These are phyloP conservation scores for Physcomitrellopsis africana DNA, from an alignment of 225 moss, liverwort and hornwort genomes.

Conservation along the genomic window DNA sequence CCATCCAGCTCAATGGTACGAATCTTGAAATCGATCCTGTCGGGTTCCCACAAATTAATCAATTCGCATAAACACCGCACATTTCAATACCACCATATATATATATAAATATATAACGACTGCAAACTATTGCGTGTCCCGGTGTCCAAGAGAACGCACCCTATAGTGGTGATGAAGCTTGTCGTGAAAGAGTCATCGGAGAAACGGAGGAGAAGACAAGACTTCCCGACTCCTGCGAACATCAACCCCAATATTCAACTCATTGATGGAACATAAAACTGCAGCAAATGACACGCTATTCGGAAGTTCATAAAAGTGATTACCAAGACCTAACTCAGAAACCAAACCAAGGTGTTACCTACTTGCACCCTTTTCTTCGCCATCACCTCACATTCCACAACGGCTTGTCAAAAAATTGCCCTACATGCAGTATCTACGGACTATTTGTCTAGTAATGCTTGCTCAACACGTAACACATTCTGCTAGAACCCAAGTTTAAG, in stretches of 20 bases:
- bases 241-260: conserved; percentile 17
- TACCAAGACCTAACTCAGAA: conserved; percentile 22
- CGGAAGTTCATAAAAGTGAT: conserved; percentile 1
- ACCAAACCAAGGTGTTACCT: neutral
- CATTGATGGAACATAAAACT: neutral
- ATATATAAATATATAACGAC: too few relatives aligned
- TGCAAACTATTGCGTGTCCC: too few relatives aligned
- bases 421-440: neutral
- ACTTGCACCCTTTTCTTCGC: neutral
- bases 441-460: conserved; percentile 7
- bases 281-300: neutral
- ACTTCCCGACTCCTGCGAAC: conserved; percentile 88
- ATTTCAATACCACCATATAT: neutral
- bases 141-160: conserved; percentile 47
- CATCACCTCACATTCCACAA: conserved; percentile 1
- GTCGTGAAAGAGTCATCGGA: conserved; percentile 97
- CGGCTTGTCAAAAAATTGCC: neutral
- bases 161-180: conserved; percentile 95
- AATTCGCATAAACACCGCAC: conserved; percentile 2
- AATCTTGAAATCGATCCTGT: conserved; percentile 87
- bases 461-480: neutral
- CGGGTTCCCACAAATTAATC: neutral
- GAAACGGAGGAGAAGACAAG: conserved; percentile 88
- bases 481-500: neutral
- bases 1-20: conserved; percentile 82